These are phyloP conservation scores for Rhinocladiella mackenziei DNA, from an alignment of 2,329 filamentous ascomycete genomes.

Conservation along the genomic window DNA sequence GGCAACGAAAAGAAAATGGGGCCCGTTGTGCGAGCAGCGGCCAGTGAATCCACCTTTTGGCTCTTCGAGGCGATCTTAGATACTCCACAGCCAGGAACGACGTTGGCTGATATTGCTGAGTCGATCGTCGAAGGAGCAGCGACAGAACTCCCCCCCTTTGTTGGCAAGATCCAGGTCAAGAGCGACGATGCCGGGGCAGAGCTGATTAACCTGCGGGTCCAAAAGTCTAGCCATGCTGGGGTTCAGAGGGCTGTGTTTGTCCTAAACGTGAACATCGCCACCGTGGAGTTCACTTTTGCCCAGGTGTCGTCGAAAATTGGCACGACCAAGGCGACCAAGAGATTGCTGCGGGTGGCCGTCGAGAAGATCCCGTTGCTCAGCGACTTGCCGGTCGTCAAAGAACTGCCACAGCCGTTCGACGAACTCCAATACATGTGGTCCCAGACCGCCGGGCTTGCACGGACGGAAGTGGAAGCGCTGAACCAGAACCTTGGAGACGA, in stretches of 20 bases:
- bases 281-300: neutral
- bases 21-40: neutral
- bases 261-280: neutral
- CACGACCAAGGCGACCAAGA: neutral
- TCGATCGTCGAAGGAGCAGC: neutral
- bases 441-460: neutral
- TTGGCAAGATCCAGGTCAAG: neutral
- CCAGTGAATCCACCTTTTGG: neutral
- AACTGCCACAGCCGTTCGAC: slow-evolving; percentile 21
- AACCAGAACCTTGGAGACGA: neutral
- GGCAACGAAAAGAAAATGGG: neutral
- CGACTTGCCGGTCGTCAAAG: slow-evolving; percentile 1
- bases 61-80: neutral
- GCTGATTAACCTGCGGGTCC: neutral
- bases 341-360: neutral
- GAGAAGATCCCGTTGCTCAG: neutral
- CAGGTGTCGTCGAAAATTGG: neutral
- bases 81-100: neutral
- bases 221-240: neutral
- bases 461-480: neutral
- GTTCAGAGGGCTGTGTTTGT: neutral
- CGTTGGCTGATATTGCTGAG: neutral
- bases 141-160: neutral
- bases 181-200: neutral
- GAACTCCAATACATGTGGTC: slow-evolving; percentile 15